These are phyloP conservation scores for Chimonanthus salicifolius DNA, from an alignment of 164 flowering plant species.

Conservation along the genomic window DNA sequence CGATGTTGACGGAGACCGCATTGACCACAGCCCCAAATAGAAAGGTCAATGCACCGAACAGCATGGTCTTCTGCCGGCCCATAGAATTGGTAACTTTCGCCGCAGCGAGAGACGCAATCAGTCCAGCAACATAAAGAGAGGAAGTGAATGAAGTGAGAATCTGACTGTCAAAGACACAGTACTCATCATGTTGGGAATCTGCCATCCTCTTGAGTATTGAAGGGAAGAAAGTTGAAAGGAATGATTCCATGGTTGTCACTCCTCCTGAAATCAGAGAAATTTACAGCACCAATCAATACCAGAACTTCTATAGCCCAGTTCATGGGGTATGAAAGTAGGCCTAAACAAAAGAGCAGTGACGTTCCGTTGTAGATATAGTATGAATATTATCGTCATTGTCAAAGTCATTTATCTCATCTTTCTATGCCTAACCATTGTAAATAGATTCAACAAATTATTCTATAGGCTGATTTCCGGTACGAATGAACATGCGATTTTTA, in stretches of 20 bases:
- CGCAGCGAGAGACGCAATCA: constrained; percentile 44
- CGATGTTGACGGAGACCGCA: constrained; percentile 43
- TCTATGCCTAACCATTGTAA: not conserved
- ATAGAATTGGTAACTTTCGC: constrained; percentile 31
- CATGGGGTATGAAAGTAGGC: not conserved
- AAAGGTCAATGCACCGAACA: constrained; percentile 59
- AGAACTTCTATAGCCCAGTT: not conserved
- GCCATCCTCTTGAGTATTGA: constrained; percentile 31
- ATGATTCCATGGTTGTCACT: constrained; percentile 66
- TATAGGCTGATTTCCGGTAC: not conserved
- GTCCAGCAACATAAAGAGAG: constrained; percentile 65
- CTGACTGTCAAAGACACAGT: constrained; percentile 54
- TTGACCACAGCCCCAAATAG: constrained; percentile 48
- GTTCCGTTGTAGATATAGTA: not conserved
- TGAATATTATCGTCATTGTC: not conserved
- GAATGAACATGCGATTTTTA: too few species aligned
- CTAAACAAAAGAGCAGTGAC: not conserved
- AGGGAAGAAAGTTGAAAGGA: constrained; percentile 61
- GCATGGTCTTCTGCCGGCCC: constrained; percentile 55
- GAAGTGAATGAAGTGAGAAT: constrained; percentile 63
- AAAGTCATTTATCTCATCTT: too few species aligned
- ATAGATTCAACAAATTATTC: not conserved
- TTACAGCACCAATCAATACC: not conserved
- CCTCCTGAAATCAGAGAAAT: constrained; percentile 42
- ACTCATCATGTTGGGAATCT: constrained; percentile 34